Percentiles rank a stretch among this genome's conserved stretches.
Conservation (phyloP, 805 yeast species). For the Candida palmyrensis region DNA sequence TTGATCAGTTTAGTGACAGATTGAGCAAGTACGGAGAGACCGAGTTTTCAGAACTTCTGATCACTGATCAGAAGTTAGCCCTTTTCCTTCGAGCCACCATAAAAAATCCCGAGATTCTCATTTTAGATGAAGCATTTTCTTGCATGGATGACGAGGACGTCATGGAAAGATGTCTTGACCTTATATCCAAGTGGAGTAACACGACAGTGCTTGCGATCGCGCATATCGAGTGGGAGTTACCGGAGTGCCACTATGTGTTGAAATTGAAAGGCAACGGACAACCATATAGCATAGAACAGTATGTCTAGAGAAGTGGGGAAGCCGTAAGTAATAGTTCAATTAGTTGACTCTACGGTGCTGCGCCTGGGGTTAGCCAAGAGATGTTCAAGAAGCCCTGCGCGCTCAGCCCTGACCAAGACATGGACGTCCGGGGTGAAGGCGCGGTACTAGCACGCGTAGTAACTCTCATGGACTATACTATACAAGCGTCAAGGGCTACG, state of each 20-base stretch:
- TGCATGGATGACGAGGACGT: slow-evolving; percentile 66
- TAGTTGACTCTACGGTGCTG: too few relatives aligned
- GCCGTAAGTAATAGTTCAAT: too few relatives aligned
- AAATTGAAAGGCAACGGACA: slow-evolving; percentile 26
- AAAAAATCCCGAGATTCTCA: slow-evolving; percentile 71
- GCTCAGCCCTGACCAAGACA: too few relatives aligned
- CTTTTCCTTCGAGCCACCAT: slow-evolving; percentile 73
- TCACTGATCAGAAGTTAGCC: slow-evolving; percentile 74
- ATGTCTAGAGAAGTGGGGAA: not conserved
- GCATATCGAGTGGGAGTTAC: slow-evolving; percentile 78
- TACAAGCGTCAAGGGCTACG: too few relatives aligned
- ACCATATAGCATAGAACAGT: slow-evolving; percentile 1
- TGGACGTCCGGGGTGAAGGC: too few relatives aligned
- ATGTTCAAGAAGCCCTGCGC: too few relatives aligned
- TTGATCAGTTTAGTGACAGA: slow-evolving; percentile 16
- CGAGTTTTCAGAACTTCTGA: slow-evolving; percentile 48
- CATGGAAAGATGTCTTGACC: slow-evolving; percentile 27
- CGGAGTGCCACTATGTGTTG: slow-evolving; percentile 50
- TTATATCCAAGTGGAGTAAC: slow-evolving; percentile 14
- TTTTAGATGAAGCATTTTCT: slow-evolving; percentile 89
- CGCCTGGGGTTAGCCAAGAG: too few relatives aligned
- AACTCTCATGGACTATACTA: too few relatives aligned
- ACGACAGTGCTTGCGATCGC: slow-evolving; percentile 72
- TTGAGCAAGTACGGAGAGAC: slow-evolving; percentile 33
- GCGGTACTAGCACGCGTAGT: too few relatives aligned